Evolutionary conservation across 2,329 filamentous ascomycete genomes (phyloP).

Genomic region (Fusarium floridanum): DNA sequence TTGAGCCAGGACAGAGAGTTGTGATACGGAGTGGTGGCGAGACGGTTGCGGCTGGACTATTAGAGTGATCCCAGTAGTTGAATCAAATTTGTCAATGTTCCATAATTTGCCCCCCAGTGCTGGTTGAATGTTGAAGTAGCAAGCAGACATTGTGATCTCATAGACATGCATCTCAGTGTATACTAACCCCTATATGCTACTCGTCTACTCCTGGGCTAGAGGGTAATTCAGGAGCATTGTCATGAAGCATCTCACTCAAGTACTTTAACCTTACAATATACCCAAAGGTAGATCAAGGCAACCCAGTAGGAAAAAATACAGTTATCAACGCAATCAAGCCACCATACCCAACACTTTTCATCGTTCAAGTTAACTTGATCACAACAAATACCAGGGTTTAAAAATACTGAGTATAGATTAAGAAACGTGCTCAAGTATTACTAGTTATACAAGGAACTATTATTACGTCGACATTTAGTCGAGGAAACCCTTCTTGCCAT

Average conservation of each 20-base stretch:
- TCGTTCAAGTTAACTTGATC: not conserved
- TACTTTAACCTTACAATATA: too few relatives aligned
- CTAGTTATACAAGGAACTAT: constrained; percentile 22
- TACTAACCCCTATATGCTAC: not conserved
- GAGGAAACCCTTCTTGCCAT: constrained; percentile 42
- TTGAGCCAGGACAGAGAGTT: constrained; percentile 84
- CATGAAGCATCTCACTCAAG: not conserved
- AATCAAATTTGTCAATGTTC: constrained; percentile 1
- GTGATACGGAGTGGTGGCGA: constrained; percentile 84
- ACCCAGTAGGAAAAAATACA: too few relatives aligned
- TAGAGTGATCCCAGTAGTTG: constrained; percentile 68
- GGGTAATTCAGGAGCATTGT: not conserved
- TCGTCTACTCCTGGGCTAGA: not conserved
- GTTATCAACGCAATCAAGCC: too few relatives aligned
- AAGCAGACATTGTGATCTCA: not conserved
- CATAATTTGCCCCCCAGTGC: not conserved
- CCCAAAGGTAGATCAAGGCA: too few relatives aligned
- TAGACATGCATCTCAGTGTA: not conserved
- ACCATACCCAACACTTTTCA: too few relatives aligned
- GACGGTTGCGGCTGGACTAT: constrained; percentile 87
- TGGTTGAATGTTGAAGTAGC: fast-evolving
- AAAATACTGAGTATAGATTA: not conserved
- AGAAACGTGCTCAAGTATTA: constrained; percentile 8
- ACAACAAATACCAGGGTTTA: not conserved
- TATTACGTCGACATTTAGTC: constrained; percentile 13